Evolutionary conservation across 306 rosid species (phyloP).

Genomic region (Lagenaria siceraria): DNA sequence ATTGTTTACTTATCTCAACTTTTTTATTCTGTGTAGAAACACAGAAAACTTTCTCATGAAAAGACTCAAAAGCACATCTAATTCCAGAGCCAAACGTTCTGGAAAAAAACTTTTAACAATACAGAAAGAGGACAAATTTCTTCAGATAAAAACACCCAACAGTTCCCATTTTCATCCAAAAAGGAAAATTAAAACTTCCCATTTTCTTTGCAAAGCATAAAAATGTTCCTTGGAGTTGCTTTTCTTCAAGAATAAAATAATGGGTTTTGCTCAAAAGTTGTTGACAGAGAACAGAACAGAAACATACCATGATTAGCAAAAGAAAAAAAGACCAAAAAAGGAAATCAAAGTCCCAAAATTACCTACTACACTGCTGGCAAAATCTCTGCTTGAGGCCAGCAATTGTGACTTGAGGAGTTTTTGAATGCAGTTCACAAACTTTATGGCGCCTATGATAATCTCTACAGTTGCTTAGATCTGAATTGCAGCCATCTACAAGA

Average conservation of each 20-base stretch:
- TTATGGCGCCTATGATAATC: constrained; percentile 95
- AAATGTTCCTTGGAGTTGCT: background rate
- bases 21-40: too few species aligned
- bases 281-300: background rate
- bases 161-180: background rate
- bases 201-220: background rate
- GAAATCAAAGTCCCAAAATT: background rate
- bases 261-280: background rate
- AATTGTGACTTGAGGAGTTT: constrained; percentile 75
- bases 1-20: background rate
- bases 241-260: background rate
- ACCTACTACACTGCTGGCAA: constrained; percentile 99
- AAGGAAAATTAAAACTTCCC: background rate
- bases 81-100: background rate
- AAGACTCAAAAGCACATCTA: background rate
- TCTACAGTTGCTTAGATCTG: constrained; percentile 72
- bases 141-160: background rate
- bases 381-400: constrained; percentile 77
- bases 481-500: constrained; percentile 78
- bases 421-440: constrained; percentile 91
- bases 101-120: background rate
- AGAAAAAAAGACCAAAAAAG: background rate
- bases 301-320: background rate
- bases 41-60: background rate
- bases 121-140: background rate